These are phyloP conservation scores for Pseudozyma flocculosa DNA, from an alignment of 1,284 basidiomycete genomes.

Conservation along the genomic window DNA sequence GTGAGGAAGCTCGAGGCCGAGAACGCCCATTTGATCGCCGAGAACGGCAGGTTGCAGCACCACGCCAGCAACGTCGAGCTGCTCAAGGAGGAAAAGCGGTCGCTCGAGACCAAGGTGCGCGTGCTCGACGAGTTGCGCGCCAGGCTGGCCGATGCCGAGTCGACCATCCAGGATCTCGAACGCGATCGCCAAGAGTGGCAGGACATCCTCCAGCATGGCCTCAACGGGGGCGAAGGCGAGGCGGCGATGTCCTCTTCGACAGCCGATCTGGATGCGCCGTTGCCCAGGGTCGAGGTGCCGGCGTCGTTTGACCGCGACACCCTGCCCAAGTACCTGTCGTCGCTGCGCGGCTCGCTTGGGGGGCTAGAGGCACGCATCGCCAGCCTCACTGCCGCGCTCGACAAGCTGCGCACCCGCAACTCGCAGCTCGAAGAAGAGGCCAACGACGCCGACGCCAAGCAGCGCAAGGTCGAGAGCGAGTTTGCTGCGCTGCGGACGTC, in stretches of 20 bases:
- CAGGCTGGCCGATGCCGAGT: constrained; percentile 33
- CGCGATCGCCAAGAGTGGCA: constrained; percentile 32
- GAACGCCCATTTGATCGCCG: constrained; percentile 25
- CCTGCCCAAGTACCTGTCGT: constrained; percentile 35
- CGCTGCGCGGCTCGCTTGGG: constrained; percentile 32
- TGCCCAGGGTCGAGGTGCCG: constrained; percentile 10
- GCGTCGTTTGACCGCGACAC: constrained; percentile 17
- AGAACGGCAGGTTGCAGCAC: constrained; percentile 29
- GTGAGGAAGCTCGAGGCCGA: constrained; percentile 33
- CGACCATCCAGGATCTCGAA: constrained; percentile 40
- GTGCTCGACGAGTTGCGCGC: constrained; percentile 32
- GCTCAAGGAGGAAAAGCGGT: constrained; percentile 50
- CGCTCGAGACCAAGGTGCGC: constrained; percentile 39
- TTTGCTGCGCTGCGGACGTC: constrained; percentile 46
- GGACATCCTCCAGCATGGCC: constrained; percentile 6
- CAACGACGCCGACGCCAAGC: constrained; percentile 29
- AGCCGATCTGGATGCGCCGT: constrained; percentile 7
- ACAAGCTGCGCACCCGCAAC: constrained; percentile 31
- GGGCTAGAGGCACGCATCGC: constrained; percentile 29
- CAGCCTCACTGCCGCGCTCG: constrained; percentile 16
- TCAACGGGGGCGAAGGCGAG: constrained; percentile 7
- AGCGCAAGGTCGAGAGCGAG: constrained; percentile 39
- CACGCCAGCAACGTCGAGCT: constrained; percentile 34
- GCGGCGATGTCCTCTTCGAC: constrained; percentile 7
- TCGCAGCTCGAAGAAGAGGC: constrained; percentile 24